Evolutionary conservation across 352 stramenopile genomes (phyloP), one percentile per base, ranked within the genome.

Genomic region (Bremia lactucae): DNA sequence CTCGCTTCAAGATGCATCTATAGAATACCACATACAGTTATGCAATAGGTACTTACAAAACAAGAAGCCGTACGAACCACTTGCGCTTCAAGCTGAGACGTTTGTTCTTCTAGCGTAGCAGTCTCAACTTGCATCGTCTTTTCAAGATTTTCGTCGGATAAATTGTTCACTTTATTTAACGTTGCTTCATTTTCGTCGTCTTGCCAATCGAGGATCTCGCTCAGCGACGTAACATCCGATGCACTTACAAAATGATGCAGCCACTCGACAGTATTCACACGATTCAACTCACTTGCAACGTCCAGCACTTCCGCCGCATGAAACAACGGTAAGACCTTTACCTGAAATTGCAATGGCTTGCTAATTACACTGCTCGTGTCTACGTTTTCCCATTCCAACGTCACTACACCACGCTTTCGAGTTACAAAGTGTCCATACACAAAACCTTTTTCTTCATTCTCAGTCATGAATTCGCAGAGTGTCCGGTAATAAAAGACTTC

Each of bases 361-460:
- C 66, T 74, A 28, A 71, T 21, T 4, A 82, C 63, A 43, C 61
- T 72, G 9, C 37, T 55, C 31, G 48, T 64, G 44, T 74, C 61
- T 5, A 45, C 29, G 31, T 78, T 77, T 25, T 63, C 49, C 69
- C 69, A 82, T 42, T 63, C 31, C 23, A 82, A 26, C 19, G 52
- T 60, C 24, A 74, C 24, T 0, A 46, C 24, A 0, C 64, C 66
- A 29, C 15, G 40, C 16, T 40, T 45, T 16, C 46, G 10, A 14
- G 49, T 25, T 5, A 68, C 38, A 45, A 46, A 65, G 11, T 65
- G 53, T 7, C 66, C 66, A 40, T 64, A 68, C 14, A 61, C 22
- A 39, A 52, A 55, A 4, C 9, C 21, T 6, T 45, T 16, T 5
- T 31, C 38, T 6, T 39, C 36, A 13, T 47, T 19, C 9, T 26